These are phyloP conservation scores for Speleostelium caveatum DNA, from an alignment of 78 protist genomes.

Conservation along the genomic window DNA sequence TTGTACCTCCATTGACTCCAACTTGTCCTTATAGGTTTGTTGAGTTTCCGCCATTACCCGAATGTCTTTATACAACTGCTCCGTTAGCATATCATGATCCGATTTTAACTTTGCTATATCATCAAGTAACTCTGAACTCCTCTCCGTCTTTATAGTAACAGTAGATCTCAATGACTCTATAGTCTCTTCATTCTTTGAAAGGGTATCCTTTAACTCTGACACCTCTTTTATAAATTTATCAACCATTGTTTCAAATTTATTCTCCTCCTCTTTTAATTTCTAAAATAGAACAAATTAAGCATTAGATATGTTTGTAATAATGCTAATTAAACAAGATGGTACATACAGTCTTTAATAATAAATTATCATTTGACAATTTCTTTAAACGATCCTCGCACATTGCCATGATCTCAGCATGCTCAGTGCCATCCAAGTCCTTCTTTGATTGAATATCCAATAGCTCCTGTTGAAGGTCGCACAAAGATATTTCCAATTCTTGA, in stretches of 20 bases:
- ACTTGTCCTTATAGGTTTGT: background rate
- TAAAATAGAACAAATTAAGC: no score
- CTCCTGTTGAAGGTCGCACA: conserved; percentile 10
- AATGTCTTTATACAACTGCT: background rate
- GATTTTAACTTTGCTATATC: background rate
- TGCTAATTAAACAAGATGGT: no score
- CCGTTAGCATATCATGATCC: background rate
- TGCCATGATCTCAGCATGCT: background rate
- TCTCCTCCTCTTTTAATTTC: background rate
- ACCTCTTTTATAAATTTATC: background rate
- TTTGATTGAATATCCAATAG: conserved; percentile 5
- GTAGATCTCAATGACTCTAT: background rate
- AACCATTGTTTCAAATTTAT: background rate
- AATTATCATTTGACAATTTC: background rate
- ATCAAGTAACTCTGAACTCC: background rate
- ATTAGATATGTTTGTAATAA: no score
- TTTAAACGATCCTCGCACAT: background rate
- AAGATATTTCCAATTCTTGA: conserved; percentile 5
- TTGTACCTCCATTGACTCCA: background rate
- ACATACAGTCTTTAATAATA: no score
- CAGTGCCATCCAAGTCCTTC: background rate
- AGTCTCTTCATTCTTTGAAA: background rate
- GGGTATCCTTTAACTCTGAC: background rate
- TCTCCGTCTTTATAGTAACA: background rate
- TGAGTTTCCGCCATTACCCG: background rate